A percentile compares a stretch with the other conserved stretches of the same genome.
Conservation (phyloP, 2,329 filamentous ascomycete genomes). For the Trichophyton mentagrophytes region DNA sequence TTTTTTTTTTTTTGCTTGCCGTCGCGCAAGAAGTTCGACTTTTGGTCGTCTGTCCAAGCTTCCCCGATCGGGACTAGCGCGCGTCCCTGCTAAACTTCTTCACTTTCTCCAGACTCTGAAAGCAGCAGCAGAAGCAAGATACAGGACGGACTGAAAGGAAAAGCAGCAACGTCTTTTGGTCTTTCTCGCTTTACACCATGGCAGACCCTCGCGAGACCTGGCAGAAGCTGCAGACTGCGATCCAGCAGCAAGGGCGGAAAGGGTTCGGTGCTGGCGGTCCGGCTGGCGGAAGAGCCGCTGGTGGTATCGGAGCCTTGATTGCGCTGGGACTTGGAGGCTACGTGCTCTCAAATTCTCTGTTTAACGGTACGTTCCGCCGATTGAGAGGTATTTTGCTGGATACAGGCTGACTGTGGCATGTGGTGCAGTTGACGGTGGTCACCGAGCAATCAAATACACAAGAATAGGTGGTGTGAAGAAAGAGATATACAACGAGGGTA, state of each 20-base stretch:
- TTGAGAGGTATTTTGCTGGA: background rate
- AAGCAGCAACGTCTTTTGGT: too few relatives aligned
- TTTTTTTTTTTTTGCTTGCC: background rate
- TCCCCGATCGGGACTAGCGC: conserved; percentile 11
- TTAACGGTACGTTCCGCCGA: conserved; percentile 44
- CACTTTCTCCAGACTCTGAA: conserved; percentile 12
- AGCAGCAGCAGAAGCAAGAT: background rate
- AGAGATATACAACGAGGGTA: conserved; percentile 92
- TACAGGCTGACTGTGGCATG: conserved; percentile 10
- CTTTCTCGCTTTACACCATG: conserved; percentile 2
- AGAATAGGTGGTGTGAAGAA: conserved; percentile 84
- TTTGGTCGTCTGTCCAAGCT: background rate
- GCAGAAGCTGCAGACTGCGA: conserved; percentile 50
- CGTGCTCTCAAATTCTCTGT: conserved; percentile 45
- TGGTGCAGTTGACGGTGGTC: conserved; percentile 75
- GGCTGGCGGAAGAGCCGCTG: conserved; percentile 41
- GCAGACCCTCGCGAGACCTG: conserved; percentile 53
- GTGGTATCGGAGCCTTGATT: conserved; percentile 43
- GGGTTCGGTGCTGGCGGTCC: conserved; percentile 34
- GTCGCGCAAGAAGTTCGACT: background rate
- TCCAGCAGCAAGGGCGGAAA: conserved; percentile 41
- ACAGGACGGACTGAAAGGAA: background rate
- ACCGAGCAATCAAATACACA: conserved; percentile 97
- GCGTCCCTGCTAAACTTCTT: background rate
- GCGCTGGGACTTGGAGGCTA: conserved; percentile 38